Percentiles rank a stretch among this genome's conserved stretches.
Conservation (phyloP, 805 yeast genomes). For the Metahyphopichia silvanorum region DNA sequence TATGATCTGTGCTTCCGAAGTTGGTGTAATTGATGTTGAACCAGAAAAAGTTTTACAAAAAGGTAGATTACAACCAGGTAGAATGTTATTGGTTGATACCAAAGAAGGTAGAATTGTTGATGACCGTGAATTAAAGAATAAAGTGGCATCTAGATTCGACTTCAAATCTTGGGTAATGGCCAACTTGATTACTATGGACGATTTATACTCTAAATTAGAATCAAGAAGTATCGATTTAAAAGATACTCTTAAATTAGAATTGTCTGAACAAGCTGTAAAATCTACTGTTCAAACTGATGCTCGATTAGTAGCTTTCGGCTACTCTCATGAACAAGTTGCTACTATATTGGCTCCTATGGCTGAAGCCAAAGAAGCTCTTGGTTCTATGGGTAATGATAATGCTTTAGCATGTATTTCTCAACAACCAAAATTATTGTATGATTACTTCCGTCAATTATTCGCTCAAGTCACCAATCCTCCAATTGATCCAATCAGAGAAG, state of each 20-base stretch:
- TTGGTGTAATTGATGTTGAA: constrained; percentile 90
- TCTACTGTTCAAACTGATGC: constrained; percentile 69
- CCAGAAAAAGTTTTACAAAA: constrained; percentile 79
- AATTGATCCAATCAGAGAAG: constrained; percentile 96
- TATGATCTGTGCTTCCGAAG: constrained; percentile 97
- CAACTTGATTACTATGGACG: constrained; percentile 80
- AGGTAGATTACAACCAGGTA: constrained; percentile 95
- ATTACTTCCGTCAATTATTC: constrained; percentile 91
- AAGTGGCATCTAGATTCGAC: constrained; percentile 79
- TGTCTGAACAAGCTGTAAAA: constrained; percentile 1
- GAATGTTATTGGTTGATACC: constrained; percentile 93
- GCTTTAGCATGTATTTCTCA: constrained; percentile 93
- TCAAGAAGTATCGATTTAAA: constrained; percentile 27
- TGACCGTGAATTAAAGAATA: constrained; percentile 79
- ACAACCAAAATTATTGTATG: constrained; percentile 87
- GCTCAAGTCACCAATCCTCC: constrained; percentile 99
- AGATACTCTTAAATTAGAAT: constrained; percentile 20
- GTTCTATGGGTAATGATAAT: constrained; percentile 98
- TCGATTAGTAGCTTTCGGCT: constrained; percentile 81
- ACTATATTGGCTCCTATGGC: constrained; percentile 93
- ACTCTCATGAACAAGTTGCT: constrained; percentile 89
- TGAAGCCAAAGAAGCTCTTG: constrained; percentile 90
- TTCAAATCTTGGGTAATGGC: constrained; percentile 92
- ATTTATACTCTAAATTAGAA: constrained; percentile 59
- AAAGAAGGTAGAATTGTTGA: constrained; percentile 90